Evolutionary conservation across 345 rosid species (phyloP).

Genomic region (Camelina laxa): DNA sequence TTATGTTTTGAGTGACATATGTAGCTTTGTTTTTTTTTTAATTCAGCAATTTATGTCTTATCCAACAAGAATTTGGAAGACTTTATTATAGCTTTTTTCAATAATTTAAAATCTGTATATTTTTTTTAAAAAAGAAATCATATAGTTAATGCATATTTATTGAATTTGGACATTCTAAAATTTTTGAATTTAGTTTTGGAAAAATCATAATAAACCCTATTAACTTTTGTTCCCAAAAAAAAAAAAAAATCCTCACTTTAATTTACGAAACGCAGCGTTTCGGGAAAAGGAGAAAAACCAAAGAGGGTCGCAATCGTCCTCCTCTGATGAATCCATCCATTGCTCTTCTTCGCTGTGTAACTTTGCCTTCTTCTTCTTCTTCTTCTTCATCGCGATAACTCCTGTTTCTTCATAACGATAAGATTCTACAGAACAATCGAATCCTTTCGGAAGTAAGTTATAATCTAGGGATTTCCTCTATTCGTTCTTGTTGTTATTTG

Average conservation of each 20-base stretch:
- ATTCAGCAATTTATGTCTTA: too few relatives aligned
- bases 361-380: slow-evolving; percentile 5
- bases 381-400: slow-evolving; percentile 4
- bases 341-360: slow-evolving; percentile 1
- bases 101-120: too few relatives aligned
- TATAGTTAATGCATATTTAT: neutral
- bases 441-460: too few relatives aligned
- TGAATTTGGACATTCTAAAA: neutral
- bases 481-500: too few relatives aligned
- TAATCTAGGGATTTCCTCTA: neutral
- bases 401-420: neutral
- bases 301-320: neutral
- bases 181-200: neutral
- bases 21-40: too few relatives aligned
- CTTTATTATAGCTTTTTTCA: too few relatives aligned
- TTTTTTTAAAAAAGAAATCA: neutral
- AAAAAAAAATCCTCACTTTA: neutral
- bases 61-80: too few relatives aligned
- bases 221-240: neutral
- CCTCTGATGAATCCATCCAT: too few relatives aligned
- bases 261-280: slow-evolving; percentile 18
- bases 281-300: neutral
- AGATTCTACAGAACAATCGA: too few relatives aligned
- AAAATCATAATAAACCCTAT: neutral
- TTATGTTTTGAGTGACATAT: too few relatives aligned